phyloP scores from a whole-genome alignment of 345 rosid genomes.

The Pistacia atlantica region DNA sequence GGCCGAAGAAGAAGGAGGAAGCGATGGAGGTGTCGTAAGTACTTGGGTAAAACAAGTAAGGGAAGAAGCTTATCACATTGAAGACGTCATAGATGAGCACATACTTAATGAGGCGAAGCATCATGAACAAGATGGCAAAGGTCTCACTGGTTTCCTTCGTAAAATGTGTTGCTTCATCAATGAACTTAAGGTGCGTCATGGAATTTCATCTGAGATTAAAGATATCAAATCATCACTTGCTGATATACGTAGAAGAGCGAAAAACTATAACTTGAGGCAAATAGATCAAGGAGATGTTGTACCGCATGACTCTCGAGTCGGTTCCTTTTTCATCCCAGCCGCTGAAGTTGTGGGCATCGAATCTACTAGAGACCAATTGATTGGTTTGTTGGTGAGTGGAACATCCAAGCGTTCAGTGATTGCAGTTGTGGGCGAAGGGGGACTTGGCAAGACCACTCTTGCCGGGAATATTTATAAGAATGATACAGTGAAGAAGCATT shows the following conservation, averaged over 20 bases:
- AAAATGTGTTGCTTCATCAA: not conserved
- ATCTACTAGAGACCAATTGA: not conserved
- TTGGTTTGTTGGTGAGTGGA: constrained; percentile 4
- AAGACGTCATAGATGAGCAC: constrained; percentile 25
- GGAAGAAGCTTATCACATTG: too few species aligned
- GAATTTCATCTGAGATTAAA: constrained; percentile 18
- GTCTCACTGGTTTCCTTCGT: not conserved
- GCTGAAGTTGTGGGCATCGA: constrained; percentile 22
- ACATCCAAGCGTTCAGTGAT: not conserved
- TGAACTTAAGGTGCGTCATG: not conserved
- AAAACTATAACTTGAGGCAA: constrained; percentile 4
- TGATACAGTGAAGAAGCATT: not conserved
- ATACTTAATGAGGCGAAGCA: not conserved
- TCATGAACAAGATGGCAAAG: not conserved
- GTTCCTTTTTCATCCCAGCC: constrained; percentile 19
- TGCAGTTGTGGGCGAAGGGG: constrained; percentile 15
- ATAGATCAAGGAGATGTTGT: not conserved
- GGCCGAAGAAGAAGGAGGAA: not conserved
- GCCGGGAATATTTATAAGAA: constrained; percentile 15
- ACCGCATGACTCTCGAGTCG: not conserved
- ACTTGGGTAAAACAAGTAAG: too few species aligned
- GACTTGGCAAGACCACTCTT: constrained; percentile 25
- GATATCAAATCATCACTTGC: not conserved
- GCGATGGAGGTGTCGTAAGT: not conserved
- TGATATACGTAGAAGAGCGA: constrained; percentile 15